These are phyloP conservation scores for Clarireedia homoeocarpa DNA, from an alignment of 2,329 filamentous ascomycete species.

Conservation along the genomic window DNA sequence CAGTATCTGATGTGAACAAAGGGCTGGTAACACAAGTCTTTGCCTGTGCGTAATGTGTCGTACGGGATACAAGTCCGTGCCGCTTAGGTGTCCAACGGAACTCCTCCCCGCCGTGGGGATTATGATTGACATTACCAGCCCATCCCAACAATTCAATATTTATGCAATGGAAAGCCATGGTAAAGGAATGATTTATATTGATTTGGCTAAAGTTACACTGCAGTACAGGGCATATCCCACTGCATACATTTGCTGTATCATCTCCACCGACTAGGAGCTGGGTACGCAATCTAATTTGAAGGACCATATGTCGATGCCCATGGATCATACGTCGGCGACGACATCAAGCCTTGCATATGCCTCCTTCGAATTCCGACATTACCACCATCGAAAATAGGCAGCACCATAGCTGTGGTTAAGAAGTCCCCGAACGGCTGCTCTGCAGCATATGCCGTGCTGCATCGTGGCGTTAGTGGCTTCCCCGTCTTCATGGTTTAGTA, in stretches of 20 bases:
- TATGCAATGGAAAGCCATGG: too few species aligned
- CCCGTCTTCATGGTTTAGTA: not conserved
- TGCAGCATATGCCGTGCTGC: slow-evolving; percentile 3
- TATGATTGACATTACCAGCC: too few species aligned
- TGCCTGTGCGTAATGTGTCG: too few species aligned
- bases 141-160: too few species aligned
- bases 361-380: slow-evolving; percentile 45
- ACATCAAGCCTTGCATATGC: slow-evolving; percentile 39
- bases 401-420: slow-evolving; percentile 37
- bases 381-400: slow-evolving; percentile 46
- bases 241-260: not conserved
- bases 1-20: too few species aligned
- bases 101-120: too few species aligned
- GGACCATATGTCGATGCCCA: slow-evolving; percentile 34
- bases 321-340: slow-evolving; percentile 37
- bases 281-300: not conserved
- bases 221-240: not conserved
- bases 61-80: too few species aligned
- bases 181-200: not conserved
- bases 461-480: slow-evolving; percentile 6
- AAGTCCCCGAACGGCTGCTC: slow-evolving; percentile 34
- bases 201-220: not conserved
- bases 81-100: too few species aligned
- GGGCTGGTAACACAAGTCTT: too few species aligned
- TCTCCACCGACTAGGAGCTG: not conserved